phyloP scores from a whole-genome alignment of 2,329 filamentous ascomycete species.

The Cordyceps cicadae region DNA sequence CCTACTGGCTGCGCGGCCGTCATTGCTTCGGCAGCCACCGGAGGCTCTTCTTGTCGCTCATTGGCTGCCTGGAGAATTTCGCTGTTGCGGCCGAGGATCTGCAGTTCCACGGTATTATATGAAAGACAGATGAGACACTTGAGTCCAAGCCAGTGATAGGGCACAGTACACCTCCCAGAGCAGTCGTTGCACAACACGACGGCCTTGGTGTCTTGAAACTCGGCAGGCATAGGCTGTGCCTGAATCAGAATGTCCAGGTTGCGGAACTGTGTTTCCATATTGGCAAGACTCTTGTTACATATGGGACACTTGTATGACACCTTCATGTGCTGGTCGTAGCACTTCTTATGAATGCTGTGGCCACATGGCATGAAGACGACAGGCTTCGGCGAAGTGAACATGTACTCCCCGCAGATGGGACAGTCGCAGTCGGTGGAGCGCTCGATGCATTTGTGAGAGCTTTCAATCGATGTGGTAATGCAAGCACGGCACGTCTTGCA shows the following conservation, averaged over 20 bases:
- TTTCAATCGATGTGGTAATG: conserved; percentile 79
- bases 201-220: conserved; percentile 71
- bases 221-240: conserved; percentile 82
- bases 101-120: conserved; percentile 61
- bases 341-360: conserved; percentile 87
- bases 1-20: conserved; percentile 18
- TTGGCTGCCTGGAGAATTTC: conserved; percentile 21
- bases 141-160: conserved; percentile 89
- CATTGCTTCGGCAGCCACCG: neutral
- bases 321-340: conserved; percentile 80
- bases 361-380: conserved; percentile 95
- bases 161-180: conserved; percentile 73
- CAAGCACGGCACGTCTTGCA: conserved; percentile 97
- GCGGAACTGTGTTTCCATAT: conserved; percentile 93
- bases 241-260: conserved; percentile 83
- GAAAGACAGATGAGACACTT: conserved; percentile 72
- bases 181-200: conserved; percentile 93
- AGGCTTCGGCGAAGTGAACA: conserved; percentile 82
- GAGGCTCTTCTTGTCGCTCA: conserved; percentile 16
- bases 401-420: conserved; percentile 92
- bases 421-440: conserved; percentile 91
- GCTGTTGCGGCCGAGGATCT: conserved; percentile 42
- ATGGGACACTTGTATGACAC: conserved; percentile 93
- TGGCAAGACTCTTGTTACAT: conserved; percentile 91
- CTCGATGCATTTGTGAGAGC: conserved; percentile 88